phyloP scores from a whole-genome alignment of 1,139 yeast species.

The Saccharomyces hybrid region DNA sequence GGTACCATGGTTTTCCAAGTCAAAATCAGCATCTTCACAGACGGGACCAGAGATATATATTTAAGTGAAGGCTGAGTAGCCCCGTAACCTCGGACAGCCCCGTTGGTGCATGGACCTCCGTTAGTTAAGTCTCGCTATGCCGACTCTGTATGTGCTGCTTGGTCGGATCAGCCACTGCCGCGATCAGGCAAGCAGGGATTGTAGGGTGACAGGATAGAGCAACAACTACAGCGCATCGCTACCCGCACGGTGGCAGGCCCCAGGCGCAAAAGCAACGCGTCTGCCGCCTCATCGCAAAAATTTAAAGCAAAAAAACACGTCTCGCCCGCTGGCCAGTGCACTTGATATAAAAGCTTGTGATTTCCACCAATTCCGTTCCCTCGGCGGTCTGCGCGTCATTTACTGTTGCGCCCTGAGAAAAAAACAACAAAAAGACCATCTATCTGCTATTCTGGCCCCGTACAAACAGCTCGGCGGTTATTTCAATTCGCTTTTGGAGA shows the following conservation, averaged over 20 bases:
- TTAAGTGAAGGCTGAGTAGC: background rate
- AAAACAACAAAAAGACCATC: background rate
- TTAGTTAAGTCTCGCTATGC: too few relatives aligned
- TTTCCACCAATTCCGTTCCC: constrained; percentile 1
- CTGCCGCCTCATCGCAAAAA: constrained; percentile 1
- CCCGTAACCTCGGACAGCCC: background rate
- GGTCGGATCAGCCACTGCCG: too few relatives aligned
- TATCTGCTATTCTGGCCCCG: background rate
- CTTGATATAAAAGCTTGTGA: constrained; percentile 1
- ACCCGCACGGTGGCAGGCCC: background rate
- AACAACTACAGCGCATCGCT: background rate
- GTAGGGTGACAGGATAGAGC: background rate
- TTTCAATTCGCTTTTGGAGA: constrained; percentile 37
- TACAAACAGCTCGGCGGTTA: constrained; percentile 9
- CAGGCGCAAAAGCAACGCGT: constrained; percentile 1
- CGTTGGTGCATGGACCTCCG: too few relatives aligned
- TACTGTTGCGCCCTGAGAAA: background rate
- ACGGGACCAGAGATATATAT: background rate
- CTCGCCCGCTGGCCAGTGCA: background rate
- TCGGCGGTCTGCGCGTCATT: background rate
- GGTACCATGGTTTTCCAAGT: background rate
- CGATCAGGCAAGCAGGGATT: too few relatives aligned
- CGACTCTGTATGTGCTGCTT: too few relatives aligned
- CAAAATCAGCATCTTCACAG: too few relatives aligned
- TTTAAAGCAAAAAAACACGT: background rate